Evolutionary conservation across 2,329 filamentous ascomycete genomes (phyloP).

Genomic region (Zelopaecilomyces penicillatus): DNA sequence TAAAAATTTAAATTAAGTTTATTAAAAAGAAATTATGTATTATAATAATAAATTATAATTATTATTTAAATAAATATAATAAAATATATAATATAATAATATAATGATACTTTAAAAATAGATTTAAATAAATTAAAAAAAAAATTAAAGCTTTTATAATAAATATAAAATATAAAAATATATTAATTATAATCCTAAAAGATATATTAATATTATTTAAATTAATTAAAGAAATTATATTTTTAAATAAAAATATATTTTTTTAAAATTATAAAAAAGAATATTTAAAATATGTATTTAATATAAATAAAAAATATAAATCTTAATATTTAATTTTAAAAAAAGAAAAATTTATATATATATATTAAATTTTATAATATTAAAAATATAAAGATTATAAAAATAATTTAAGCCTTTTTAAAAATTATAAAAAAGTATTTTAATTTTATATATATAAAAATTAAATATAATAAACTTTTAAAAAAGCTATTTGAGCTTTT

Average conservation of each 20-base stretch:
- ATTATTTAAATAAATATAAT: neutral
- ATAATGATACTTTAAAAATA: neutral
- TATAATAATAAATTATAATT: neutral
- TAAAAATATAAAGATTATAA: too few species aligned
- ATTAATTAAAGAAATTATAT: neutral
- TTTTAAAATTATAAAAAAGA: neutral
- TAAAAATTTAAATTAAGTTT: neutral
- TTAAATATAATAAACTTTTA: neutral
- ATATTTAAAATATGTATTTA: neutral
- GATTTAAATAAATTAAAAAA: neutral
- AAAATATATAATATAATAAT: neutral
- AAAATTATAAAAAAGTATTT: neutral
- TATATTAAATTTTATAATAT: too few species aligned
- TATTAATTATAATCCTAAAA: too few species aligned
- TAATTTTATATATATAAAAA: neutral
- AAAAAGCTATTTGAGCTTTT: neutral
- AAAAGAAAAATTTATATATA: too few species aligned
- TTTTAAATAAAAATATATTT: neutral
- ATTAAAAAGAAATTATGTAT: neutral
- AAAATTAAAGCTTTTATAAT: neutral
- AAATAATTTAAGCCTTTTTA: too few species aligned
- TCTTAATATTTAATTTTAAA: too few species aligned
- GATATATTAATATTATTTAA: neutral
- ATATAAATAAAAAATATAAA: too few species aligned
- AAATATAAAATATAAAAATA: too few species aligned